A percentile compares a stretch with the other conserved stretches of the same genome.
Evolutionary conservation across 805 yeast species (phyloP).

Genomic region (Hanseniaspora guilliermondii): DNA sequence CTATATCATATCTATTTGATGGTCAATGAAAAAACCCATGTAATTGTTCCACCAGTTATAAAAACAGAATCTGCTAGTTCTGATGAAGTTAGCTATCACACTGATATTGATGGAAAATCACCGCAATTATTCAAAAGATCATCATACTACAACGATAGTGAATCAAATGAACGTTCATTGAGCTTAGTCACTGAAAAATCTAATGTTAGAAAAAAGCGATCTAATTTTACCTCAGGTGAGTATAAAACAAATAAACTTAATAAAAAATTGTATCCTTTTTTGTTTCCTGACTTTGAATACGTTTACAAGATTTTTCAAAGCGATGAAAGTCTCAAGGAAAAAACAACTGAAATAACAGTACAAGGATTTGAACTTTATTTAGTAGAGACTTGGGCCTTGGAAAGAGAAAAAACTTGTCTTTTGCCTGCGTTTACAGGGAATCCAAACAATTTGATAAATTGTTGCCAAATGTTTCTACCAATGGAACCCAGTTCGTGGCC

Average conservation of each 20-base stretch:
- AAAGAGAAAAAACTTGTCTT: slow-evolving; percentile 51
- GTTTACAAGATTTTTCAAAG: slow-evolving; percentile 2
- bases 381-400: slow-evolving; percentile 89
- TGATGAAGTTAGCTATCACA: background rate
- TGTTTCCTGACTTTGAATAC: slow-evolving; percentile 13
- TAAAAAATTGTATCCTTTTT: slow-evolving; percentile 7
- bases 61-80: background rate
- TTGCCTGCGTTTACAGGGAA: slow-evolving; percentile 84
- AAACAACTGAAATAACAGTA: background rate
- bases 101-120: background rate
- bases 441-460: slow-evolving; percentile 47
- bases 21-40: background rate
- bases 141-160: background rate
- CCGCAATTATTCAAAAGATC: background rate
- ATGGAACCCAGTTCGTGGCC: slow-evolving; percentile 27
- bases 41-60: background rate
- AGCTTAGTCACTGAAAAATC: background rate
- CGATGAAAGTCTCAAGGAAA: background rate
- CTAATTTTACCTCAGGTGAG: background rate
- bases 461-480: slow-evolving; percentile 44
- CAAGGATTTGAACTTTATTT: slow-evolving; percentile 77
- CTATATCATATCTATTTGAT: background rate
- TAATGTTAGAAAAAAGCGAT: background rate
- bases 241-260: background rate
- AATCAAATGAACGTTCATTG: background rate